Evolutionary conservation across 139 green algal genomes (phyloP).

Genomic region (Chlorella sp.): DNA sequence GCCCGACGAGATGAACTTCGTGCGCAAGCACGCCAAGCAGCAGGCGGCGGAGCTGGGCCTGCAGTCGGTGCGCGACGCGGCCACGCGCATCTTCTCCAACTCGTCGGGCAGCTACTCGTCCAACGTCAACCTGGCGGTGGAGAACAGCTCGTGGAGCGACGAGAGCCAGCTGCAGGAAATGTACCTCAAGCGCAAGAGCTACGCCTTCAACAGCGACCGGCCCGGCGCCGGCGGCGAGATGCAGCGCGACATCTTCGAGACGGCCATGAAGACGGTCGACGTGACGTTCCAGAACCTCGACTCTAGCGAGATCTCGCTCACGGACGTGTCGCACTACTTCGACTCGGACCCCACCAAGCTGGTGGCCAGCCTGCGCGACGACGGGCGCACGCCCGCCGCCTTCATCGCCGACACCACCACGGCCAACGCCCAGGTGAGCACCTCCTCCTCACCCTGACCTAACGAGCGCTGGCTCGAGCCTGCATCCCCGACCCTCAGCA

Average conservation of each 20-base stretch:
- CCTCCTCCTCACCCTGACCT: too few species aligned
- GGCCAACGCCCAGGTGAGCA: slow-evolving; percentile 87
- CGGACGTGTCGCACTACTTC: slow-evolving; percentile 97
- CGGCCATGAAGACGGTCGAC: slow-evolving; percentile 95
- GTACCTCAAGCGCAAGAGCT: slow-evolving; percentile 95
- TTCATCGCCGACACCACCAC: slow-evolving; percentile 99
- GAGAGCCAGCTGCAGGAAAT: slow-evolving; percentile 96
- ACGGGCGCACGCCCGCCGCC: slow-evolving; percentile 79
- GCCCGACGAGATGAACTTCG: slow-evolving; percentile 98
- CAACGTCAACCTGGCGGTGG: slow-evolving; percentile 99
- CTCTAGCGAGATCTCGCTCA: slow-evolving; percentile 95
- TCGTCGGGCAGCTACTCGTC: slow-evolving; percentile 90
- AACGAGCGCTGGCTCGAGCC: too few species aligned
- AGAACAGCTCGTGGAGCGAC: slow-evolving; percentile 95
- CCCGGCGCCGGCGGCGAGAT: slow-evolving; percentile 70
- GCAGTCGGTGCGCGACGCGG: slow-evolving; percentile 77
- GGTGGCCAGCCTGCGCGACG: slow-evolving; percentile 79
- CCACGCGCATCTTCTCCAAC: slow-evolving; percentile 97
- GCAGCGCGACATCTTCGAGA: slow-evolving; percentile 86
- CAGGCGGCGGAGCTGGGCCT: slow-evolving; percentile 85
- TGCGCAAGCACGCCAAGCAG: slow-evolving; percentile 96
- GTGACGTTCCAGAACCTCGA: slow-evolving; percentile 99
- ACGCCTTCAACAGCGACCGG: slow-evolving; percentile 95
- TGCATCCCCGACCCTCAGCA: too few species aligned
- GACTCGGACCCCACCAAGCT: slow-evolving; percentile 99